Conservation (phyloP, 495 filamentous ascomycete species). For the Aspergillus conjunctus region DNA sequence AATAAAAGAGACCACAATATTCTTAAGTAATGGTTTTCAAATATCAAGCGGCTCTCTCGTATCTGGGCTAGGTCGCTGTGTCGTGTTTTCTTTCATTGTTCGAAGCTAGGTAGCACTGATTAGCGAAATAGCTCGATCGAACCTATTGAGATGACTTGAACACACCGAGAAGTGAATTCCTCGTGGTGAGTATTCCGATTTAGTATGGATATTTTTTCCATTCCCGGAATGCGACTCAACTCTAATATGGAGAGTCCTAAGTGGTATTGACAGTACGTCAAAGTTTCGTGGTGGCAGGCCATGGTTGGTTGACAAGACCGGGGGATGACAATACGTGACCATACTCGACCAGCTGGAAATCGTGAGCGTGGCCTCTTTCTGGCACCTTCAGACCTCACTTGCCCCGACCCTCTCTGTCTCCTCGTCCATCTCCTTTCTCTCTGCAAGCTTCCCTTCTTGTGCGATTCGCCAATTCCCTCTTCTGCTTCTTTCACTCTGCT, state of each 20-base stretch:
- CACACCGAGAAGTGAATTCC: too few relatives aligned
- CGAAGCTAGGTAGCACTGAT: background rate
- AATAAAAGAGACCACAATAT: constrained; percentile 11
- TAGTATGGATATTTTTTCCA: background rate
- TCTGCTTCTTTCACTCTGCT: constrained; percentile 9
- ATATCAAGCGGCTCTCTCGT: background rate
- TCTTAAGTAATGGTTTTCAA: background rate
- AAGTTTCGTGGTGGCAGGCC: background rate
- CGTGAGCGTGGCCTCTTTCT: constrained; percentile 53
- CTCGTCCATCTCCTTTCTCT: constrained; percentile 14
- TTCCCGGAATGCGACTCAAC: background rate
- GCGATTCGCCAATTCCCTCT: constrained; percentile 16
- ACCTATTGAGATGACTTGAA: too few relatives aligned
- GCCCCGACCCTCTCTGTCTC: constrained; percentile 16
- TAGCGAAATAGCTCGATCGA: too few relatives aligned
- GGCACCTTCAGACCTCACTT: constrained; percentile 35
- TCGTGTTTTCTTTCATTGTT: background rate
- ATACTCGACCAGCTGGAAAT: constrained; percentile 33
- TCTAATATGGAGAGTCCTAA: background rate
- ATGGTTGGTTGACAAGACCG: constrained; percentile 16
- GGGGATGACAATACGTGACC: constrained; percentile 28
- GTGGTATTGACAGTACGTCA: background rate
- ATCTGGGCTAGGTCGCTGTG: background rate
- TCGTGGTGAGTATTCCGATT: too few relatives aligned
- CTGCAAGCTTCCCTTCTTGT: constrained; percentile 19